phyloP scores from a whole-genome alignment of 768 basidiomycete genomes.

The Termitomyces titanicus region DNA sequence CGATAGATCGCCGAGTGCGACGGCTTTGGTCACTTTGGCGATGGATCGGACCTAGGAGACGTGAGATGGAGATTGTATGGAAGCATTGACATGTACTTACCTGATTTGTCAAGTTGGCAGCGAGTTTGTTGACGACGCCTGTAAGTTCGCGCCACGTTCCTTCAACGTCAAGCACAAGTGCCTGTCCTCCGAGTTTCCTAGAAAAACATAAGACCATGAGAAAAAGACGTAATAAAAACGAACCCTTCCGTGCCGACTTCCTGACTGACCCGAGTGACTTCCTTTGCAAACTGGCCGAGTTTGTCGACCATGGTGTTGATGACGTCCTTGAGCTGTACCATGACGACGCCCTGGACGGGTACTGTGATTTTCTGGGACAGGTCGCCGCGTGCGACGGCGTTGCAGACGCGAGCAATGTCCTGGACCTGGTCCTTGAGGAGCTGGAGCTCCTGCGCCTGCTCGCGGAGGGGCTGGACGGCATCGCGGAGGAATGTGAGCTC shows the following conservation, averaged over 20 bases:
- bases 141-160: conserved; percentile 89
- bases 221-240: neutral
- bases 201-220: neutral
- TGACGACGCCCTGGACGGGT: conserved; percentile 72
- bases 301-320: conserved; percentile 68
- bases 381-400: conserved; percentile 75
- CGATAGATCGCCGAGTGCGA: conserved; percentile 84
- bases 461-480: neutral
- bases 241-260: conserved; percentile 83
- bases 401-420: conserved; percentile 76
- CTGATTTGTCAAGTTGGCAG: conserved; percentile 77
- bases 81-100: conserved; percentile 13
- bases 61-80: neutral
- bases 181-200: conserved; percentile 86
- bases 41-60: conserved; percentile 66
- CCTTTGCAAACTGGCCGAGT: conserved; percentile 85
- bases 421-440: conserved; percentile 83
- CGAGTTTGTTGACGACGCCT: conserved; percentile 78
- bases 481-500: conserved; percentile 6
- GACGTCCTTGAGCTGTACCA: conserved; percentile 78
- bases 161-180: conserved; percentile 82
- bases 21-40: conserved; percentile 90
- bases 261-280: conserved; percentile 82
- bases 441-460: conserved; percentile 59
- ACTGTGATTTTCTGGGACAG: conserved; percentile 78